phyloP scores from a whole-genome alignment of 768 basidiomycete species.

The Pisolithus albus region DNA sequence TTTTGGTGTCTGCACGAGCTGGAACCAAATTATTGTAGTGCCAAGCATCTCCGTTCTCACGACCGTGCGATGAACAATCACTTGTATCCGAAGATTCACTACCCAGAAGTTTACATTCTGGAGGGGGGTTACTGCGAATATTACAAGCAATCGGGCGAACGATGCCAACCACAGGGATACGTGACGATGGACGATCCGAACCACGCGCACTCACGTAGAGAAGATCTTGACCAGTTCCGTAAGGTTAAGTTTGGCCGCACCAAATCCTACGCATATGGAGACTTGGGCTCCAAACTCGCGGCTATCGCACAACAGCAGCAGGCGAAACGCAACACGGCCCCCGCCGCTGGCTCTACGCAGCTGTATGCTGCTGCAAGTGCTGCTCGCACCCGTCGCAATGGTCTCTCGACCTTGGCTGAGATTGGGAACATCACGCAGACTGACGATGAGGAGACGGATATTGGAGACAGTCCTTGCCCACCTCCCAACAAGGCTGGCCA shows the following conservation, averaged over 20 bases:
- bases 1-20: neutral
- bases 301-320: conserved; percentile 31
- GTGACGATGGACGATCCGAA: conserved; percentile 93
- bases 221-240: conserved; percentile 89
- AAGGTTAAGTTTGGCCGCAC: conserved; percentile 82
- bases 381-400: conserved; percentile 57
- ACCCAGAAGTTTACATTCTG: conserved; percentile 94
- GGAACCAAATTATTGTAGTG: conserved; percentile 41
- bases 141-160: conserved; percentile 57
- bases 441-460: conserved; percentile 71
- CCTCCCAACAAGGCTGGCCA: conserved; percentile 55
- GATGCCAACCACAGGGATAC: conserved; percentile 79
- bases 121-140: conserved; percentile 95
- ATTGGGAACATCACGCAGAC: conserved; percentile 55
- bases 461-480: conserved; percentile 86
- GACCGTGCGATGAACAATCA: conserved; percentile 88
- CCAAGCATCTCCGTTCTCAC: conserved; percentile 85
- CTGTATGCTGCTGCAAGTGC: conserved; percentile 67
- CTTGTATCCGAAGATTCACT: conserved; percentile 86
- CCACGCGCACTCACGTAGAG: conserved; percentile 70
- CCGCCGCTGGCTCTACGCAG: conserved; percentile 40
- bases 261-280: conserved; percentile 91
- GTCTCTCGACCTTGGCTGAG: conserved; percentile 59
- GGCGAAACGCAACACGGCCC: conserved; percentile 63
- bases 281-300: conserved; percentile 42